Conservation (phyloP, 139 green algal genomes). For the Chloropicon primus region DNA sequence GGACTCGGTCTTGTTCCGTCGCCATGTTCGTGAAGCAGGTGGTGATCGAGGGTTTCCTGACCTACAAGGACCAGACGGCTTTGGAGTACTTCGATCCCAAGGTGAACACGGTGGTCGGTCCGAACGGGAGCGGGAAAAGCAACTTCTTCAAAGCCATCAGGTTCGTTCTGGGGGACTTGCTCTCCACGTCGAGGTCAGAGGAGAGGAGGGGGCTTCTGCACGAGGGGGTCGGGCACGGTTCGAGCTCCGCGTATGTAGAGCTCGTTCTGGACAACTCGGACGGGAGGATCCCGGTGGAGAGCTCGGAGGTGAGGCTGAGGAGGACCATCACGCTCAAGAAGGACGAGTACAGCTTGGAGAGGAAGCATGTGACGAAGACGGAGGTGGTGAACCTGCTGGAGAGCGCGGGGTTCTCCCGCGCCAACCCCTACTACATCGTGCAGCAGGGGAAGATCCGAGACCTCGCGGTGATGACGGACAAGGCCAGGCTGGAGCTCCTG, state of each 20-base stretch:
- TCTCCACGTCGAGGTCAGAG: slow-evolving; percentile 48
- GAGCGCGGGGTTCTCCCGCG: slow-evolving; percentile 82
- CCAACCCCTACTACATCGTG: slow-evolving; percentile 99
- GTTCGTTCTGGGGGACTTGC: slow-evolving; percentile 90
- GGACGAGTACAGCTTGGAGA: slow-evolving; percentile 93
- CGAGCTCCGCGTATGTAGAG: slow-evolving; percentile 85
- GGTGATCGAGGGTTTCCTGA: slow-evolving; percentile 94
- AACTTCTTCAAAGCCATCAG: slow-evolving; percentile 99
- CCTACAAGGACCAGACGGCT: slow-evolving; percentile 87
- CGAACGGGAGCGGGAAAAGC: slow-evolving; percentile 96
- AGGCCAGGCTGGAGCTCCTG: slow-evolving; percentile 83
- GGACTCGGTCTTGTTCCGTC: too few relatives aligned
- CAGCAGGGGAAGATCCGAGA: slow-evolving; percentile 83
- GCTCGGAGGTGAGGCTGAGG: slow-evolving; percentile 74
- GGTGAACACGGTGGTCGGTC: slow-evolving; percentile 83
- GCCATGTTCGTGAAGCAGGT: slow-evolving; percentile 41
- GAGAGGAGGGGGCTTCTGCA: slow-evolving; percentile 87
- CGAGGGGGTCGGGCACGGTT: slow-evolving; percentile 79
- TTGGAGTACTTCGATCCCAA: slow-evolving; percentile 72
- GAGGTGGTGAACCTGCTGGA: slow-evolving; percentile 94
- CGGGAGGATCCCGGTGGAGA: slow-evolving; percentile 75
- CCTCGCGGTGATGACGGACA: slow-evolving; percentile 76
- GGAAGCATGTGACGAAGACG: slow-evolving; percentile 81
- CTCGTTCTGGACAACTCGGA: slow-evolving; percentile 97
- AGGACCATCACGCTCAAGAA: slow-evolving; percentile 82